Percentiles rank a stretch among this genome's conserved stretches.
Conservation (phyloP, 2,329 filamentous ascomycete species). For the Cytospora leucostoma region DNA sequence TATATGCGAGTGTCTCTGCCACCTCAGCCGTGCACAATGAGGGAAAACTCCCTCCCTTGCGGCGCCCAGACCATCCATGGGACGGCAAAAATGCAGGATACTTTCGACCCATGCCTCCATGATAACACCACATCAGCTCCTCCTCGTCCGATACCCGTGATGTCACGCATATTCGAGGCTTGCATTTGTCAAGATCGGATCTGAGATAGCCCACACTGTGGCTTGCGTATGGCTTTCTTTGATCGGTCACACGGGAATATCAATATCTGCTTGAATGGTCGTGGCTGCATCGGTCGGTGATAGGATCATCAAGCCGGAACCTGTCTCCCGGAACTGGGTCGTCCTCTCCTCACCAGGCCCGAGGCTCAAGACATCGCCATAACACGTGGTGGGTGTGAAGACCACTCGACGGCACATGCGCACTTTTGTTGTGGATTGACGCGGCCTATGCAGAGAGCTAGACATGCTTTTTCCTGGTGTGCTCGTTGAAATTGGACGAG, state of each 20-base stretch:
- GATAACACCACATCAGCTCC: background rate
- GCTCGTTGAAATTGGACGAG: background rate
- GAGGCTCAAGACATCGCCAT: background rate
- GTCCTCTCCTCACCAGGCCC: background rate
- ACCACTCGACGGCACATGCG: background rate
- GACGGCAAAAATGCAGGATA: background rate
- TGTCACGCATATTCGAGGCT: conserved; percentile 3
- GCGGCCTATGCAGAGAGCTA: background rate
- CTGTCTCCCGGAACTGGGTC: background rate
- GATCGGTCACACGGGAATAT: background rate
- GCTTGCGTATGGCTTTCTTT: background rate
- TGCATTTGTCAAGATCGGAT: conserved; percentile 1
- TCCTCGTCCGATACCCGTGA: background rate
- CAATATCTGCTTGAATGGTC: background rate
- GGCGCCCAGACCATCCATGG: background rate
- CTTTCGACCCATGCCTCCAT: background rate
- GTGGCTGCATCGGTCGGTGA: background rate
- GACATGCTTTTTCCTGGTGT: background rate
- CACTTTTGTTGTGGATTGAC: background rate
- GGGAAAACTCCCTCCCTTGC: background rate
- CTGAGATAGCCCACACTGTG: background rate
- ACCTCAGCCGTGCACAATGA: conserved; percentile 6
- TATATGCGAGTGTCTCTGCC: background rate
- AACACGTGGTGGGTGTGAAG: background rate
- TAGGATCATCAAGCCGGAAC: background rate